phyloP scores from a whole-genome alignment of 371 early-diverging fungal species.

The Syncephalis fuscata region DNA sequence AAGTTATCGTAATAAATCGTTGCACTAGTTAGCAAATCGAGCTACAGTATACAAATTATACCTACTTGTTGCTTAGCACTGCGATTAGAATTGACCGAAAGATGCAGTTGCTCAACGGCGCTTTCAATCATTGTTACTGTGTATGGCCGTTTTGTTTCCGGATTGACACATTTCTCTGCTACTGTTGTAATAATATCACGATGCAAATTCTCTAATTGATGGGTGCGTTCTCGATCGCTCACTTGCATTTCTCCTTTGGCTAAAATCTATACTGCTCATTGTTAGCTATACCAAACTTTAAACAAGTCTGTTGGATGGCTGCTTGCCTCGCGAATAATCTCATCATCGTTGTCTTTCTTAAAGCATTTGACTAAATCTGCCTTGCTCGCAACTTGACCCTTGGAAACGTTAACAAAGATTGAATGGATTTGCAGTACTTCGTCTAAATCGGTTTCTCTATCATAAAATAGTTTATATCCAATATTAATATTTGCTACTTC shows the following conservation, averaged over 20 bases:
- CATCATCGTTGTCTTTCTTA: constrained; percentile 65
- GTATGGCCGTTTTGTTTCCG: constrained; percentile 86
- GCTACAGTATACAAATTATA: constrained; percentile 1
- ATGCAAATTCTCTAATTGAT: constrained; percentile 60
- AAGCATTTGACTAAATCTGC: constrained; percentile 80
- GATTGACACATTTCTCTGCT: constrained; percentile 88
- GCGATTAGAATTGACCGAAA: constrained; percentile 70
- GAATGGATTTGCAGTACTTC: constrained; percentile 89
- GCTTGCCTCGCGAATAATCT: constrained; percentile 65
- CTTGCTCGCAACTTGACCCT: constrained; percentile 83
- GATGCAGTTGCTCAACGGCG: constrained; percentile 84
- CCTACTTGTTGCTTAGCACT: constrained; percentile 56
- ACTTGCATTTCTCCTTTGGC: constrained; percentile 93
- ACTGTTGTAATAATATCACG: constrained; percentile 88
- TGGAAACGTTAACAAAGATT: constrained; percentile 89
- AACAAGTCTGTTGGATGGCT: too few relatives aligned
- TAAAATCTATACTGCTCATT: constrained; percentile 65
- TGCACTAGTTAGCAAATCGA: background rate
- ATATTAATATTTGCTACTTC: background rate
- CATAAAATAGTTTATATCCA: background rate
- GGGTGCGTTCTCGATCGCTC: constrained; percentile 82
- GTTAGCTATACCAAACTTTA: background rate
- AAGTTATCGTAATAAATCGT: background rate
- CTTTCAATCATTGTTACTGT: constrained; percentile 95
- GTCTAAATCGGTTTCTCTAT: constrained; percentile 87